phyloP scores from a whole-genome alignment of 2,329 filamentous ascomycete species.

The Colletotrichum sp. region DNA sequence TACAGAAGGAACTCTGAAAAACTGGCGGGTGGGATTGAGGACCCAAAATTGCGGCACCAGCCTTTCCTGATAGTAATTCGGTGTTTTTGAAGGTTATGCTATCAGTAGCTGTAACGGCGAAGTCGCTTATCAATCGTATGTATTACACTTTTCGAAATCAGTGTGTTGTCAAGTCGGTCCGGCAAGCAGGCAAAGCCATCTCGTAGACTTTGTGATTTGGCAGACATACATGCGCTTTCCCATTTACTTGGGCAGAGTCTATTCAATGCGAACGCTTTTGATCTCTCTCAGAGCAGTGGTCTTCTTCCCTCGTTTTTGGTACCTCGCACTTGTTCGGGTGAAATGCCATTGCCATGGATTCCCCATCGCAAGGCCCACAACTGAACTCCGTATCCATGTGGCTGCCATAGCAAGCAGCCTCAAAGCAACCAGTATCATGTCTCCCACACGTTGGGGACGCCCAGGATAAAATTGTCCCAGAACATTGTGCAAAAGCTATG shows the following conservation, averaged over 20 bases:
- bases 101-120: not conserved
- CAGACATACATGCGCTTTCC: no score
- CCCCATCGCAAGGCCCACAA: no score
- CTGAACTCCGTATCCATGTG: no score
- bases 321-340: no score
- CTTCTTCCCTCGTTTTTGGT: accelerated
- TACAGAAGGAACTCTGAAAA: not conserved
- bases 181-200: accelerated
- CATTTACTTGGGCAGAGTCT: no score
- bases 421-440: not conserved
- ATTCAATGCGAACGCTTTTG: no score
- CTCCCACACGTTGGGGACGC: not conserved
- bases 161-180: not conserved
- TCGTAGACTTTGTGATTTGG: accelerated
- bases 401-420: not conserved
- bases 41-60: accelerated
- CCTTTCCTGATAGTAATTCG: accelerated
- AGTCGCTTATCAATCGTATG: no score
- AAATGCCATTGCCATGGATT: no score
- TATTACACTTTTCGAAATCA: no score
- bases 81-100: not conserved
- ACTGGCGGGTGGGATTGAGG: not conserved
- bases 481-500: not conserved
- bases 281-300: accelerated
- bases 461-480: no score